These are phyloP conservation scores for Deinandra increscens DNA, from an alignment of 129 eudicot genomes.

Conservation along the genomic window DNA sequence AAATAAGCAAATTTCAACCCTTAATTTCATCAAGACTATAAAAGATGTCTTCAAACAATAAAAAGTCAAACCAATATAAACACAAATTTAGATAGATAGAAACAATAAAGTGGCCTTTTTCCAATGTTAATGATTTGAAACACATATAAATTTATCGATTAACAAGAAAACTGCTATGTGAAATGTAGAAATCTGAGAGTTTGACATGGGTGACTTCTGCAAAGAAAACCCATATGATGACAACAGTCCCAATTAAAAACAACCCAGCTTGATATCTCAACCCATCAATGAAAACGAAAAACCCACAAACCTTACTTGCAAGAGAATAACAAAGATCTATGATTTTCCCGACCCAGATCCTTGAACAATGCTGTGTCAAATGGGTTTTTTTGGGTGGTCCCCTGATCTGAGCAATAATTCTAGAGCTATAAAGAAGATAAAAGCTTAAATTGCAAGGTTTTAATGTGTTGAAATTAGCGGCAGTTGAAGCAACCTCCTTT, in stretches of 20 bases:
- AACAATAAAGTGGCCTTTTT: background rate
- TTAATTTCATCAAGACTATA: background rate
- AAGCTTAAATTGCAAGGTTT: background rate
- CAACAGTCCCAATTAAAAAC: slow-evolving; percentile 77
- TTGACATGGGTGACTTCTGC: slow-evolving; percentile 99
- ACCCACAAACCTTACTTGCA: slow-evolving; percentile 29
- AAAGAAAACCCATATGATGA: slow-evolving; percentile 88
- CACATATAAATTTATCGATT: background rate
- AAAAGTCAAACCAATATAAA: slow-evolving; percentile 13
- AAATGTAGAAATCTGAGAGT: slow-evolving; percentile 13
- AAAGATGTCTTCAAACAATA: slow-evolving; percentile 10
- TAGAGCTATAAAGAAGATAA: background rate
- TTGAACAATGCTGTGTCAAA: slow-evolving; percentile 22
- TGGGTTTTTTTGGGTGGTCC: no score
- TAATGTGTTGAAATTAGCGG: slow-evolving; percentile 4
- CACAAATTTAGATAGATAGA: background rate
- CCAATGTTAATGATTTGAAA: slow-evolving; percentile 8
- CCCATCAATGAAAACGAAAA: slow-evolving; percentile 50
- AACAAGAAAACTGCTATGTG: background rate
- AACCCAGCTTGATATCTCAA: slow-evolving; percentile 89
- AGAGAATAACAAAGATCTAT: slow-evolving; percentile 31
- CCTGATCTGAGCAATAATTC: slow-evolving; percentile 27
- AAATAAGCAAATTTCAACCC: slow-evolving; percentile 5
- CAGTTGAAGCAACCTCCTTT: background rate
- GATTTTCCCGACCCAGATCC: slow-evolving; percentile 32